Conservation (phyloP, 2,329 filamentous ascomycete species). For the Aureobasidium sp. region DNA sequence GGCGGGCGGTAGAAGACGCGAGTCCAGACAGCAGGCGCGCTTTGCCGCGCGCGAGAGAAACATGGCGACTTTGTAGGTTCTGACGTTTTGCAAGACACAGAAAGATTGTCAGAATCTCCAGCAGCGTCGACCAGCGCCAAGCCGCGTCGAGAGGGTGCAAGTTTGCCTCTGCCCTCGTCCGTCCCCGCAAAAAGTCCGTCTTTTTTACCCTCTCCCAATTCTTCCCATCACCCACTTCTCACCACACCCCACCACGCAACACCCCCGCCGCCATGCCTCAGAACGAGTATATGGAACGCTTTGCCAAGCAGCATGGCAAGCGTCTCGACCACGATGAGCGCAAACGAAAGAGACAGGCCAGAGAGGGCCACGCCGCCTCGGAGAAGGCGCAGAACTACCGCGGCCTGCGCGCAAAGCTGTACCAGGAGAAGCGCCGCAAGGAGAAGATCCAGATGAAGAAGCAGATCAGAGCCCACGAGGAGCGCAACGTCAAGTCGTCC, state of each 20-base stretch:
- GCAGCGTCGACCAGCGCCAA: not conserved
- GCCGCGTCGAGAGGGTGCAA: not conserved
- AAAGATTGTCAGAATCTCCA: not conserved
- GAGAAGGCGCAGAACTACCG: conserved; percentile 89
- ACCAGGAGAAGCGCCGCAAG: conserved; percentile 86
- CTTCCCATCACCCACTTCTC: conserved; percentile 7
- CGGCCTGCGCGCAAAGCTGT: conserved; percentile 84
- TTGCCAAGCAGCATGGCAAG: conserved; percentile 53
- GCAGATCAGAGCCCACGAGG: conserved; percentile 88
- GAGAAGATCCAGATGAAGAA: conserved; percentile 99
- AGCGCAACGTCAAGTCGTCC: conserved; percentile 85
- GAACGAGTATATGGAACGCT: conserved; percentile 73
- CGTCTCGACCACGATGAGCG: conserved; percentile 82
- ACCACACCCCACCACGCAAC: not conserved
- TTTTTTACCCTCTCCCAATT: not conserved
- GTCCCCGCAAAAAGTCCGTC: not conserved
- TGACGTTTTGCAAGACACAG: not conserved
- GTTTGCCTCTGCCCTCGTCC: conserved; percentile 8
- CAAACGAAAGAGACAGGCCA: conserved; percentile 74
- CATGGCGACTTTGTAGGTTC: conserved; percentile 21
- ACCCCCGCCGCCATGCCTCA: conserved; percentile 55
- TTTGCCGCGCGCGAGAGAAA: conserved; percentile 50
- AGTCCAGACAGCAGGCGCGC: conserved; percentile 54
- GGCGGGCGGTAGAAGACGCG: conserved; percentile 47
- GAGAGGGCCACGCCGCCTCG: conserved; percentile 81